phyloP scores from a whole-genome alignment of 2,329 filamentous ascomycete species.

The Phyllosticta citriasiana region DNA sequence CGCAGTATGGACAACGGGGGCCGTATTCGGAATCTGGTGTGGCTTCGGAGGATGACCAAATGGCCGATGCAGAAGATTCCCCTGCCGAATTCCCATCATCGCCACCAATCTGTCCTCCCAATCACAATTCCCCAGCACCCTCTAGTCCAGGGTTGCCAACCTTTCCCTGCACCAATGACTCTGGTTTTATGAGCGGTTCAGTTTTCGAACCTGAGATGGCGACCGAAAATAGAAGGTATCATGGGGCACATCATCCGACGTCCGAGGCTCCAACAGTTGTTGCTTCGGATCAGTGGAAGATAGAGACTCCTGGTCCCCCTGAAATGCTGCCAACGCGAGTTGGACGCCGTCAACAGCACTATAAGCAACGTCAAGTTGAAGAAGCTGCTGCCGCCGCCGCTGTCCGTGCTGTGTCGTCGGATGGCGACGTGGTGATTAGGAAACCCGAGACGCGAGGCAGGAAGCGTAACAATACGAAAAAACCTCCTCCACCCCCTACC shows the following conservation, averaged over 20 bases:
- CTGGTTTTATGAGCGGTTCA: constrained; percentile 80
- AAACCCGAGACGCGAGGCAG: constrained; percentile 10
- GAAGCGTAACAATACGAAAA: constrained; percentile 8
- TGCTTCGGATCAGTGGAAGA: constrained; percentile 8
- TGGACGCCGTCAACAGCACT: constrained; percentile 2
- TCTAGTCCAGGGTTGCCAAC: constrained; percentile 67
- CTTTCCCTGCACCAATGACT: constrained; percentile 51
- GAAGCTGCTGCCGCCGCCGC: background rate
- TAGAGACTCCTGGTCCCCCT: constrained; percentile 27
- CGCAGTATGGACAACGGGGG: constrained; percentile 20
- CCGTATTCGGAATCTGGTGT: constrained; percentile 32
- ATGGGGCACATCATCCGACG: background rate
- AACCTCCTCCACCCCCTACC: constrained; percentile 2
- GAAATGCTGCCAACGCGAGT: constrained; percentile 26
- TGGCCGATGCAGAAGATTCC: constrained; percentile 49
- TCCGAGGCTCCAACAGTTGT: background rate
- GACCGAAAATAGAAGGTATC: background rate
- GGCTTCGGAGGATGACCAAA: constrained; percentile 39
- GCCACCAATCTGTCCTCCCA: constrained; percentile 59
- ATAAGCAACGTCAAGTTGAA: constrained; percentile 2
- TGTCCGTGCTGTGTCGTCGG: background rate
- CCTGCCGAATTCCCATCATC: constrained; percentile 82
- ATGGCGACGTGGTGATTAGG: background rate
- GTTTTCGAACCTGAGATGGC: constrained; percentile 53
- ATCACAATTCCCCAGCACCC: constrained; percentile 51